Base-by-base conservation (phyloP, 139 green algal genomes). In the Asterochloris erici region DNA sequence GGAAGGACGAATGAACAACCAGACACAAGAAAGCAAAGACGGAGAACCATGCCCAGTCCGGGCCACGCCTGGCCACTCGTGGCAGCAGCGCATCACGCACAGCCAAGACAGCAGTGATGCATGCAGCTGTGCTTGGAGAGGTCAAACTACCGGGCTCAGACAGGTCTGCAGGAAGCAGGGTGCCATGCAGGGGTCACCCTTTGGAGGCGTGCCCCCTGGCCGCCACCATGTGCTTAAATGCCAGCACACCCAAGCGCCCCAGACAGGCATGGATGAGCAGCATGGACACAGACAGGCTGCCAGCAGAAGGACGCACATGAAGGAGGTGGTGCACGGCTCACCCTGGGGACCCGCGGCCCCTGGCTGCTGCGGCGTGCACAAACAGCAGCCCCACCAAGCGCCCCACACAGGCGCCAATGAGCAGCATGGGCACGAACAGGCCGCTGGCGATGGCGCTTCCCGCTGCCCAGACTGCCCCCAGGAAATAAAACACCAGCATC, bases 371-470 rank as follows among this genome's bases (percentile, higher is more conserved):
- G 13, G 90, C 83, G 80, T 86, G 84, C 69, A 89, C 82, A 29
- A 38, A 63, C 12, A 81, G 29, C 60, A 84, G 29, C 27, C 82
- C 83, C 80, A 86, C 78, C 28, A 88, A 79, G 77, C 81, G 83
- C 77, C 88, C 94, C 2, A 97, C 84, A 68, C 89, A 89, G 14
- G 93, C 91, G 16, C 94, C 94, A 28, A 96, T 93, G 83, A 98
- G 88, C 73, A 98, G 87, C 95, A 97, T 97, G 71, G 95, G 95
- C 79, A 98, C 93, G 88, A 98, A 98, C 14, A 96, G 88, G 19
- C 94, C 93, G 0, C 82, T 91, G 29, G 91, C 86, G 47, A 97
- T 93, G 69, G 92, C 92, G 79, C 78, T 90, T 76, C 91, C 92
- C 1, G 87, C 86, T n/a, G 88, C 85, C 78, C 87, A 91, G 54